Percentiles rank a stretch among this genome's conserved stretches.
Conservation (phyloP, 768 basidiomycete genomes). For the Tricholoma bakamatsutake region DNA sequence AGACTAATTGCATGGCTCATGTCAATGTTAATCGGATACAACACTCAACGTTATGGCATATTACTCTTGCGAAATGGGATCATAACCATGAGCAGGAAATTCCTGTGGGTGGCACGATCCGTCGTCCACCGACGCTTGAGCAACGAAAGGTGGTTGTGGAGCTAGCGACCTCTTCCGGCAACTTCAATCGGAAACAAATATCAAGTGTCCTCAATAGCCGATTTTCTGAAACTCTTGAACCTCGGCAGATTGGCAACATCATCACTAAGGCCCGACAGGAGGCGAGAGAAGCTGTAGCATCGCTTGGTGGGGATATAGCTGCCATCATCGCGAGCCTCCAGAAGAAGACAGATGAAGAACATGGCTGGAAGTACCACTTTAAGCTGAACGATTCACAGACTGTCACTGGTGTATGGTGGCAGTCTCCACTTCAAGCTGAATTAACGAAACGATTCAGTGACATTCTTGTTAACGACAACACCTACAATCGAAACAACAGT, state of each 20-base stretch:
- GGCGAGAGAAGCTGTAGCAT: not conserved
- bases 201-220: constrained; percentile 9
- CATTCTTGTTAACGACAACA: constrained; percentile 27
- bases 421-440: constrained; percentile 22
- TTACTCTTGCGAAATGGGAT: constrained; percentile 12
- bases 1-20: constrained; percentile 17
- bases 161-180: constrained; percentile 6
- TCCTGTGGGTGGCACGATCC: constrained; percentile 9
- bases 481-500: constrained; percentile 22
- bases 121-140: constrained; percentile 10
- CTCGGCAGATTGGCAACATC: constrained; percentile 20
- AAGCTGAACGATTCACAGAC: constrained; percentile 12
- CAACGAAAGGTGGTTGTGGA: constrained; percentile 10
- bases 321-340: constrained; percentile 20
- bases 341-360: constrained; percentile 6
- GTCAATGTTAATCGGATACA: constrained; percentile 15
- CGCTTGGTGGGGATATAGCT: not conserved
- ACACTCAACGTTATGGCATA: constrained; percentile 11
- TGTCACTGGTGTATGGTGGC: constrained; percentile 25
- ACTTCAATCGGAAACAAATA: constrained; percentile 15
- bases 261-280: not conserved
- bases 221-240: constrained; percentile 16
- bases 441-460: constrained; percentile 19
- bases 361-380: constrained; percentile 19
- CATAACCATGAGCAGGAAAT: constrained; percentile 22